Conservation (phyloP, 768 basidiomycete genomes). For the Clitopilus hobsonii region DNA sequence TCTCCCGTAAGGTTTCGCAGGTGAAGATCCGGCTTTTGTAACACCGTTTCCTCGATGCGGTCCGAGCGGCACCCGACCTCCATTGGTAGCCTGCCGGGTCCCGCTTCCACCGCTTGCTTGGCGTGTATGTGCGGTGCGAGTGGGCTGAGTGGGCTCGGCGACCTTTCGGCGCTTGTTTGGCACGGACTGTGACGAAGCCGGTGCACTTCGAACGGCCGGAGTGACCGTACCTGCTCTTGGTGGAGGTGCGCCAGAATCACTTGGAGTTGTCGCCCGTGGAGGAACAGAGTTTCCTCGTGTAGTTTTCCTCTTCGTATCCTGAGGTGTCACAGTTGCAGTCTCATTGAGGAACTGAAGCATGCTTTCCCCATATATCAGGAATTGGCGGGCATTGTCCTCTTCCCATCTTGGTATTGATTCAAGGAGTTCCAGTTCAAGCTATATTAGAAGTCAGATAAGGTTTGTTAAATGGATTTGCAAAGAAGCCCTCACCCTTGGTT, state of each 20-base stretch:
- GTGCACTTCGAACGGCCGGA: conserved; percentile 56
- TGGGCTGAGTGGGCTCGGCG: conserved; percentile 33
- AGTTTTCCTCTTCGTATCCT: conserved; percentile 71
- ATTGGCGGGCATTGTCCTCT: conserved; percentile 60
- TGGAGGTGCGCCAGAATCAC: conserved; percentile 34
- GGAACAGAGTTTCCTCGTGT: conserved; percentile 56
- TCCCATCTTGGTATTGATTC: conserved; percentile 84
- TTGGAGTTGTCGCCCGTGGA: conserved; percentile 56
- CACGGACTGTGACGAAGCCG: conserved; percentile 42
- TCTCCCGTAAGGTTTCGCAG: conserved; percentile 44
- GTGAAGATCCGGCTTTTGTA: conserved; percentile 31
- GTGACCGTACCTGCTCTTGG: conserved; percentile 47
- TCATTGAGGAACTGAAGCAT: conserved; percentile 78
- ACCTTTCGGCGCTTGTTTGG: conserved; percentile 64
- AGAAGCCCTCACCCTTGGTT: conserved; percentile 68
- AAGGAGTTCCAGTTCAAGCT: conserved; percentile 90
- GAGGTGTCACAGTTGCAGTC: conserved; percentile 62
- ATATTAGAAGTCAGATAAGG: background rate
- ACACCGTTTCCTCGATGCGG: conserved; percentile 33
- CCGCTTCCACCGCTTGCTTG: conserved; percentile 14
- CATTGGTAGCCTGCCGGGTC: conserved; percentile 16
- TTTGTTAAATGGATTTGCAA: background rate
- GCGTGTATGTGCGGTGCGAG: conserved; percentile 12
- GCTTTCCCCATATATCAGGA: conserved; percentile 81
- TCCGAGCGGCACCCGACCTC: conserved; percentile 34